A percentile compares a stretch with the other conserved stretches of the same genome.
These are phyloP conservation scores for Colletotrichum magnum DNA, from an alignment of 2,329 filamentous ascomycete species.

Conservation along the genomic window DNA sequence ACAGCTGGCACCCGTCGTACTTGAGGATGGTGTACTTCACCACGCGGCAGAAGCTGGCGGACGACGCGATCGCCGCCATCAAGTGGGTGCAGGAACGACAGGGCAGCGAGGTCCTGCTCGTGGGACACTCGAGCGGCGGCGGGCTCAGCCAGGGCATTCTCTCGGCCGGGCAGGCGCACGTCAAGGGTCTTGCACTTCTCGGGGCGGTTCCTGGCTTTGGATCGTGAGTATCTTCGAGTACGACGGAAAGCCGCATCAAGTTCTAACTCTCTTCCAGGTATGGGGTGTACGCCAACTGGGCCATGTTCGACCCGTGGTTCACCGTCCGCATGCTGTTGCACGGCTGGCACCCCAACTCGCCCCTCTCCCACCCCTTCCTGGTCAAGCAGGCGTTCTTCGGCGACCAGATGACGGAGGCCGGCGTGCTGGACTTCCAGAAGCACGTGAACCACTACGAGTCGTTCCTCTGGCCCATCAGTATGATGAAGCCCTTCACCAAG, in stretches of 20 bases:
- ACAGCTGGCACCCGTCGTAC: constrained; percentile 65
- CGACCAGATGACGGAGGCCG: constrained; percentile 53
- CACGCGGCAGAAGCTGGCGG: constrained; percentile 55
- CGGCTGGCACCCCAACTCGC: constrained; percentile 64
- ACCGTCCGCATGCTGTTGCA: constrained; percentile 61
- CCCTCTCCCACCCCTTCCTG: constrained; percentile 64
- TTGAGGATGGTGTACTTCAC: constrained; percentile 63
- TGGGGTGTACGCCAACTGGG: constrained; percentile 62
- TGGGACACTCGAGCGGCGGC: constrained; percentile 67
- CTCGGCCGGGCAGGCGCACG: constrained; percentile 54
- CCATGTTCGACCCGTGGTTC: constrained; percentile 63
- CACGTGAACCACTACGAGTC: constrained; percentile 64
- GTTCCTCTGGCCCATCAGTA: constrained; percentile 65
- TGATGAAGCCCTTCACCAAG: constrained; percentile 60
- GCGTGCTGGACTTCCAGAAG: constrained; percentile 58
- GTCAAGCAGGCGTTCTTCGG: constrained; percentile 67
- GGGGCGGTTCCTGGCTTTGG: constrained; percentile 64
- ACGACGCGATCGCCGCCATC: constrained; percentile 61
- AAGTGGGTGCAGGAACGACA: constrained; percentile 53
- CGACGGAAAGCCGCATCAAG: not conserved
- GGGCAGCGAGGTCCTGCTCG: constrained; percentile 55
- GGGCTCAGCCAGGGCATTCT: constrained; percentile 65
- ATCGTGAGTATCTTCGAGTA: constrained; percentile 54
- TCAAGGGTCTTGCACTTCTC: constrained; percentile 61
- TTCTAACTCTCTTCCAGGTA: constrained; percentile 42